A percentile compares a stretch with the other conserved stretches of the same genome.
Conservation (phyloP, 306 rosid genomes). For the Astragalus membranaceus region DNA sequence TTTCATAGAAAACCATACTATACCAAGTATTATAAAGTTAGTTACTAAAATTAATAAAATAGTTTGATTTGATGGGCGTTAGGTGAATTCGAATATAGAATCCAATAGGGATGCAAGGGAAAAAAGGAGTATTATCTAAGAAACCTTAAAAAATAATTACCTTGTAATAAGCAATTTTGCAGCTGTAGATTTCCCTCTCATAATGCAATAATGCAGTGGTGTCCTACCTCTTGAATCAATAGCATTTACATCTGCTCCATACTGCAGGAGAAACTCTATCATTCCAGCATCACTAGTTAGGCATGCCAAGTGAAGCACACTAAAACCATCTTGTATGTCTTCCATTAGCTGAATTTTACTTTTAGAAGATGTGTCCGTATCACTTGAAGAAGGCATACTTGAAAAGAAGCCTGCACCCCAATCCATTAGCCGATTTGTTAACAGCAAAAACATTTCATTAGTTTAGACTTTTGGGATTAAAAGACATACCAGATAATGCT, state of each 20-base stretch:
- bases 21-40: background rate
- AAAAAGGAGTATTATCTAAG: background rate
- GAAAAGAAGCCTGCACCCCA: constrained; percentile 28
- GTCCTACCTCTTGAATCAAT: constrained; percentile 51
- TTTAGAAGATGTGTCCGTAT: constrained; percentile 9
- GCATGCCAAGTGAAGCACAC: constrained; percentile 71
- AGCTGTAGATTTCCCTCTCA: constrained; percentile 36
- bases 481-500: constrained; percentile 33
- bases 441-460: background rate
- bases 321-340: constrained; percentile 36
- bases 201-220: constrained; percentile 57
- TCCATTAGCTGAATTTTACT: constrained; percentile 20
- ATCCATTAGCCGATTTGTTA: background rate
- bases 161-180: constrained; percentile 55
- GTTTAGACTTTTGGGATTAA: background rate
- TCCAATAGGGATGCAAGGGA: background rate
- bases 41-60: background rate
- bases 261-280: constrained; percentile 69
- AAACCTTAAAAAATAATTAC: constrained; percentile 22
- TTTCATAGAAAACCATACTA: background rate
- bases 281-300: constrained; percentile 51
- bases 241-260: constrained; percentile 64
- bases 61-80: background rate
- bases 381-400: constrained; percentile 29
- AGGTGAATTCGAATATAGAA: background rate